A percentile compares a stretch with the other conserved stretches of the same genome.
Evolutionary conservation across 805 yeast genomes (phyloP).

Genomic region (Yarrowia osloensis): DNA sequence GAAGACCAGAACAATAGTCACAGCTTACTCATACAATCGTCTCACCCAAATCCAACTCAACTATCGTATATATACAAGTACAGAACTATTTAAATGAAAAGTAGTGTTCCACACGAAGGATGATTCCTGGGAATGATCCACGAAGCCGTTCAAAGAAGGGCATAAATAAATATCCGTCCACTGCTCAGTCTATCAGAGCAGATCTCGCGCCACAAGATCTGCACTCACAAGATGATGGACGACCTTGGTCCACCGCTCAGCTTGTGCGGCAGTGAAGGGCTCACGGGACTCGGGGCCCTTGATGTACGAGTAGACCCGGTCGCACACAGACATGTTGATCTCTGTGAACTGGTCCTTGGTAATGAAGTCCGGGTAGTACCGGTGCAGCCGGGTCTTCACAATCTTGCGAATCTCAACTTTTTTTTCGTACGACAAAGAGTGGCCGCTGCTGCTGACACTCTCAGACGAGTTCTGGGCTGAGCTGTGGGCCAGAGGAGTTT

Average conservation of each 20-base stretch:
- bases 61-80: neutral
- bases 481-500: neutral
- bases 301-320: conserved; percentile 49
- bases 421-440: neutral
- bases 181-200: neutral
- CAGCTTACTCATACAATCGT: too few relatives aligned
- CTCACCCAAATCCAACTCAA: too few relatives aligned
- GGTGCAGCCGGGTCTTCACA: conserved; percentile 28
- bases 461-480: neutral
- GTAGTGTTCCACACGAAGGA: neutral
- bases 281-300: conserved; percentile 27
- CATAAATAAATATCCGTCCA: neutral
- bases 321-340: conserved; percentile 64
- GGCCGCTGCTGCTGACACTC: neutral
- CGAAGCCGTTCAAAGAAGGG: neutral
- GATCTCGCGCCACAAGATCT: conserved; percentile 29
- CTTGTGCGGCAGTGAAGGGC: neutral
- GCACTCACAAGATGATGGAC: conserved; percentile 31
- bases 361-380: conserved; percentile 46
- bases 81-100: neutral
- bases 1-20: too few relatives aligned
- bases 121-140: too few relatives aligned
- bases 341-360: conserved; percentile 53
- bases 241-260: conserved; percentile 26
- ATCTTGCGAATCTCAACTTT: conserved; percentile 2